These are phyloP conservation scores for Eutypella sp. DNA, from an alignment of 2,329 filamentous ascomycete genomes.

Conservation along the genomic window DNA sequence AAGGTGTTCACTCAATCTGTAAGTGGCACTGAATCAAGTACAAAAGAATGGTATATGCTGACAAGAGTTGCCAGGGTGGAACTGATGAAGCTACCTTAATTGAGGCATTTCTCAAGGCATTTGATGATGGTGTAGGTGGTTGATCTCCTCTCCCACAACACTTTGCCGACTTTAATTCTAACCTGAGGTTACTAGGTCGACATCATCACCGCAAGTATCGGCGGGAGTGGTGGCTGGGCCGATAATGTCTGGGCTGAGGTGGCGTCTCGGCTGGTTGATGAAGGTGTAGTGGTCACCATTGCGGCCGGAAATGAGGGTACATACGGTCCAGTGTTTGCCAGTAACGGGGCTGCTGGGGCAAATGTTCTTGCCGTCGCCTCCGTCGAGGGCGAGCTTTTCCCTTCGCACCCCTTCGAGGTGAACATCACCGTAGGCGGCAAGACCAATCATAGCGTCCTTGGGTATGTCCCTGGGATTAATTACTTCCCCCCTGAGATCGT, in stretches of 20 bases:
- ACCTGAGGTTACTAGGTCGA: slow-evolving; percentile 20
- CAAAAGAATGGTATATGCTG: background rate
- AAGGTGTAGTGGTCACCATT: slow-evolving; percentile 45
- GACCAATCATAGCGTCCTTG: slow-evolving; percentile 18
- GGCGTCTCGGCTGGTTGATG: slow-evolving; percentile 34
- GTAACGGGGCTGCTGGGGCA: slow-evolving; percentile 34
- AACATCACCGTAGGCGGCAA: slow-evolving; percentile 23
- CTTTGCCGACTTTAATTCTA: too few species aligned
- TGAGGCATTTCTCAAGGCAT: slow-evolving; percentile 30
- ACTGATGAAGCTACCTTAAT: slow-evolving; percentile 28
- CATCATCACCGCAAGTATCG: slow-evolving; percentile 39
- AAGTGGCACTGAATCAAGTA: background rate
- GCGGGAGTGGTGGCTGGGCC: slow-evolving; percentile 31
- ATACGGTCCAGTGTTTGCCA: slow-evolving; percentile 42
- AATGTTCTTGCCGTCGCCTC: slow-evolving; percentile 42
- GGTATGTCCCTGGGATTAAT: slow-evolving; percentile 30
- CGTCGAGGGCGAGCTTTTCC: slow-evolving; percentile 27
- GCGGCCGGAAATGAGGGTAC: slow-evolving; percentile 48
- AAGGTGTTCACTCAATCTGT: slow-evolving; percentile 19
- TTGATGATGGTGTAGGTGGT: slow-evolving; percentile 24
- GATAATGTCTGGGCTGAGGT: slow-evolving; percentile 34
- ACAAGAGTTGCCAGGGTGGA: slow-evolving; percentile 4
- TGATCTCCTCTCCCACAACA: background rate
- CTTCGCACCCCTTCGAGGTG: slow-evolving; percentile 25
- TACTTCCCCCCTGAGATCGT: slow-evolving; percentile 30